phyloP scores from a whole-genome alignment of 2,329 filamentous ascomycete genomes.

The Aspergillaceae sp. region DNA sequence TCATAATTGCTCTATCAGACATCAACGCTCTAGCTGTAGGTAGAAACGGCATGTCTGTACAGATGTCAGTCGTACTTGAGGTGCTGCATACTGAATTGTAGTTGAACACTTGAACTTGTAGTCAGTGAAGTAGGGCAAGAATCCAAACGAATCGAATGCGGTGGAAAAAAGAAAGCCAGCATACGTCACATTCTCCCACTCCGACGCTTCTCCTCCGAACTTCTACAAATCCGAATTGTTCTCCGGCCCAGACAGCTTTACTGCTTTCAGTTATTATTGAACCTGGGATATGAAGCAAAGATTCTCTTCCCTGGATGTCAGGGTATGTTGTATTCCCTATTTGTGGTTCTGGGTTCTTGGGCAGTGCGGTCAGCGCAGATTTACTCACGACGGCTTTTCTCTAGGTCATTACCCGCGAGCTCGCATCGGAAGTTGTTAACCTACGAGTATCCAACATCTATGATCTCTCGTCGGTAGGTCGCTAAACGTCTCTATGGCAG shows the following conservation, averaged over 20 bases:
- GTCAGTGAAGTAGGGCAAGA: no score
- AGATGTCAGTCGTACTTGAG: no score
- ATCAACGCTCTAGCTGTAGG: no score
- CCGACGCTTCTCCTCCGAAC: no score
- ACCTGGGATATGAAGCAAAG: conserved; percentile 47
- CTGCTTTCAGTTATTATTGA: conserved; percentile 6
- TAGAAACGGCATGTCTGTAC: no score
- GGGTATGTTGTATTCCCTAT: conserved; percentile 28
- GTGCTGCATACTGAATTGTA: no score
- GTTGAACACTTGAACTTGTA: no score
- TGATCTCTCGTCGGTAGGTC: conserved; percentile 69
- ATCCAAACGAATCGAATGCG: no score
- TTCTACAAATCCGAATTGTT: conserved; percentile 6
- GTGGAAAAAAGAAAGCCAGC: no score
- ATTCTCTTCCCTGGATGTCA: conserved; percentile 51
- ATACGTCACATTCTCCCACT: no score
- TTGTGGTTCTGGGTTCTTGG: background rate
- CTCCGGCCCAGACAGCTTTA: conserved; percentile 4
- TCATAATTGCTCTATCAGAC: no score
- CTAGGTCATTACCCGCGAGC: conserved; percentile 89
- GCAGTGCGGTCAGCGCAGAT: conserved; percentile 1
- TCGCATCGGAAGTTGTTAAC: conserved; percentile 64
- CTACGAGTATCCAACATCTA: conserved; percentile 90
- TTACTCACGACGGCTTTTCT: background rate
- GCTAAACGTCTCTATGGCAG: background rate